Percentiles rank a stretch among this genome's conserved stretches.
Evolutionary conservation across 257 asterid species (phyloP).

Genomic region (Nyctanthes arbortristis): DNA sequence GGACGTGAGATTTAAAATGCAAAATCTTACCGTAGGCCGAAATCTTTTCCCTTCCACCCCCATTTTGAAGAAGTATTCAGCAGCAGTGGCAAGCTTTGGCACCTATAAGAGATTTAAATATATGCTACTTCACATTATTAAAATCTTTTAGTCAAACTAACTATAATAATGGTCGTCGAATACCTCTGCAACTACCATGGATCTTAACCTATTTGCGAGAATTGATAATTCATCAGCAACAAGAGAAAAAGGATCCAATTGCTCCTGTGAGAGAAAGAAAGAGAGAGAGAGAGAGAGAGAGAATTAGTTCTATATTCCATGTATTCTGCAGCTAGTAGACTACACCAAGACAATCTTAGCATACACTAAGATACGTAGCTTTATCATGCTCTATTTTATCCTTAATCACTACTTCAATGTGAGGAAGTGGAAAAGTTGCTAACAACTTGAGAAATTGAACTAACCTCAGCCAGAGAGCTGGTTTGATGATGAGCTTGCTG

Average conservation of each 20-base stretch:
- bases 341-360: conserved; percentile 2
- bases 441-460: conserved; percentile 24
- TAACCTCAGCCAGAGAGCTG: conserved; percentile 57
- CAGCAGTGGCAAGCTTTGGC: conserved; percentile 98
- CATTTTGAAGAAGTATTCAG: conserved; percentile 84
- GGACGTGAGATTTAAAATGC: not conserved
- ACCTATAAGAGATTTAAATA: conserved; percentile 50
- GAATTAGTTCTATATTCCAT: conserved; percentile 6
- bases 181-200: conserved; percentile 99
- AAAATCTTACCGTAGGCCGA: conserved; percentile 87
- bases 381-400: not conserved
- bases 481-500: conserved; percentile 55
- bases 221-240: conserved; percentile 92
- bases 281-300: conserved; percentile 4
- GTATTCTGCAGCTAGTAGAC: not conserved
- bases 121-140: conserved; percentile 15
- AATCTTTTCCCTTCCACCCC: conserved; percentile 97
- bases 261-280: conserved; percentile 54
- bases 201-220: conserved; percentile 79
- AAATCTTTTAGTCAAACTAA: conserved; percentile 17
- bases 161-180: conserved; percentile 19
- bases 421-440: not conserved
- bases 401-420: conserved; percentile 1
- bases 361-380: not conserved
- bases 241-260: conserved; percentile 86